Conservation (phyloP, 139 green algal genomes). For the Asterochloris sp. region DNA sequence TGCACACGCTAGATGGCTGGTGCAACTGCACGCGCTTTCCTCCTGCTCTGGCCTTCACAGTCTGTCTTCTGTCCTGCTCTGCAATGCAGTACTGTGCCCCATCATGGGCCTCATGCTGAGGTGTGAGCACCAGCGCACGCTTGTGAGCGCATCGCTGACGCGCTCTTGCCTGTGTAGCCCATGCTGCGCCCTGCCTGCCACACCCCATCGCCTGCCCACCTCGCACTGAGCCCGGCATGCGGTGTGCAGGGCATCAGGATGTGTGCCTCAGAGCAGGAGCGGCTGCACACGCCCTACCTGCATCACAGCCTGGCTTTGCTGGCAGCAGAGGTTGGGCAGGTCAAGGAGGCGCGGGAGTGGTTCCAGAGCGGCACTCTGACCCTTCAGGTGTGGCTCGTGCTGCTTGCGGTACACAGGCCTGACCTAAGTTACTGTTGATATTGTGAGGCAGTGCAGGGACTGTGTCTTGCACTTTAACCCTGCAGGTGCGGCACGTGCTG, state of each 20-base stretch:
- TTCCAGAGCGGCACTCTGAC: constrained; percentile 72
- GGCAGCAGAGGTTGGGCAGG: constrained; percentile 60
- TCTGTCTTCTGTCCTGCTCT: no score
- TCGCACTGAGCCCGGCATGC: neutral
- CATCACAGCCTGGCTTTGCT: constrained; percentile 83
- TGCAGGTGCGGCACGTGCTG: no score
- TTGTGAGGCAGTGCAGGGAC: neutral
- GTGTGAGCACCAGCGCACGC: no score
- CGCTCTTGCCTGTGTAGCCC: no score
- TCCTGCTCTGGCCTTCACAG: neutral
- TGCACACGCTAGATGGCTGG: neutral
- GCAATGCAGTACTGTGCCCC: no score
- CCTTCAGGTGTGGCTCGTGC: constrained; percentile 12
- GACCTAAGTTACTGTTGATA: no score
- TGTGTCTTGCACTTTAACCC: no score
- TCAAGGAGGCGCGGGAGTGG: constrained; percentile 78
- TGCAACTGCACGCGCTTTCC: neutral
- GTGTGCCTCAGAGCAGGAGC: constrained; percentile 14
- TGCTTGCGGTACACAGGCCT: neutral
- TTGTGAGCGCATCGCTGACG: no score
- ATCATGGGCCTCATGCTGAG: no score
- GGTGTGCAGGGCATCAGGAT: constrained; percentile 52
- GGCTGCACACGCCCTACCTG: constrained; percentile 71
- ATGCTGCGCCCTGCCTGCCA: no score
- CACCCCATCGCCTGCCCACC: no score